Conservation (phyloP, 306 rosid species). For the Quillaja saponaria region DNA sequence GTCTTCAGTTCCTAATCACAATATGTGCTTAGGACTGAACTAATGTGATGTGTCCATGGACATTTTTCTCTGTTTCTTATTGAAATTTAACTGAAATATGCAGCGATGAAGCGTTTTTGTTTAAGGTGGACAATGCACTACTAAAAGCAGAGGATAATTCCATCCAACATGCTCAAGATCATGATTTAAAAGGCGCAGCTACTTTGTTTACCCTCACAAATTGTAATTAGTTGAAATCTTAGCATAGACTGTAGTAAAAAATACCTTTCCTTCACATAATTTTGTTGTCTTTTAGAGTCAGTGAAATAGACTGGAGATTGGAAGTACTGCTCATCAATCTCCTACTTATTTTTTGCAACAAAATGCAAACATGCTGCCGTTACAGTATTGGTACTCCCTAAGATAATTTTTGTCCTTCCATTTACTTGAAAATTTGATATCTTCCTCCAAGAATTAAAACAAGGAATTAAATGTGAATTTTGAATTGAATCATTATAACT, state of each 20-base stretch:
- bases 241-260: slow-evolving; percentile 34
- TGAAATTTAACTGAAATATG: slow-evolving; percentile 29
- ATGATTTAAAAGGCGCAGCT: slow-evolving; percentile 69
- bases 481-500: no score
- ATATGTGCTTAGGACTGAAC: no score
- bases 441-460: no score
- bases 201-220: slow-evolving; percentile 65
- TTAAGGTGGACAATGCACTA: no score
- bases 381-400: slow-evolving; percentile 14
- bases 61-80: neutral
- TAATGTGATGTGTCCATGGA: no score
- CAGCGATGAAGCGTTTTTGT: slow-evolving; percentile 44
- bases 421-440: neutral
- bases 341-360: neutral
- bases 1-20: no score
- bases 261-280: neutral
- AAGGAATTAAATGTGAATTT: no score
- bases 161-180: slow-evolving; percentile 57
- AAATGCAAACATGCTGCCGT: neutral
- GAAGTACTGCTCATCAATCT: neutral
- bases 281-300: slow-evolving; percentile 6
- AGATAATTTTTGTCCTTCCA: slow-evolving; percentile 8
- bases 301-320: no score
- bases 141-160: slow-evolving; percentile 36
- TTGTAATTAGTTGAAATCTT: slow-evolving; percentile 40